Evolutionary conservation across 495 filamentous ascomycete species (phyloP), one percentile per base, ranked within the genome.

Genomic region (Evansstolkia leycettana): DNA sequence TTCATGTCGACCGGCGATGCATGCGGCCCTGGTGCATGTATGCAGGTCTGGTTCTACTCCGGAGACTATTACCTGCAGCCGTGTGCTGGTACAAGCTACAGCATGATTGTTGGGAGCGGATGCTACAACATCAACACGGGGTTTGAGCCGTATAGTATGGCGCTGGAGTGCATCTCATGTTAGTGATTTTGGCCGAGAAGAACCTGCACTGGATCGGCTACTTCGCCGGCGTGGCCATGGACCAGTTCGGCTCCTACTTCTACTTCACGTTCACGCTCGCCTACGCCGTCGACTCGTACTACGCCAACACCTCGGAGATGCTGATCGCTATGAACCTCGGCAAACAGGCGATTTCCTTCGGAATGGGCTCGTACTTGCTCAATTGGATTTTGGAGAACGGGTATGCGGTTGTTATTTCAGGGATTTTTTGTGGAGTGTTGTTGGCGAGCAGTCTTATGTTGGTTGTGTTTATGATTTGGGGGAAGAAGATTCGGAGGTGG

Each of bases 291-390:
- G 73, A 77, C 47, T 65, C 58, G 9, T 75, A 77, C 43, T 60
- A 63, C n/a, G 57, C 65, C 2, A 75, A 75, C 34, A 66, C 66
- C 7, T 63, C 57, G 1, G 73, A 80, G 46, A 77, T 80, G 75
- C 54, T 80, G 18, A 80, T 80, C 42, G 72, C 71, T 2, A 77
- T 80, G 72, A 78, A 77, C 40, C 44, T 80, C 14, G 75, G 75
- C n/a, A 80, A 80, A 38, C 72, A 77, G 49, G 65, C 69, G 3
- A 73, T 80, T 31, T 66, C 58, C 34, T 78, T 80, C 41, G 75
- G 72, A 2, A 72, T 78, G 58, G 72, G 74, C 3, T 46, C 71
- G 13, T 67, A 72, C 39, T 42, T 80, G 29, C 52, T 80, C 14
- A 57, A 65, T 36, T 80, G 74, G 75, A 69, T 77, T 9, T 33